These are phyloP conservation scores for Multifurca ochricompacta DNA, from an alignment of 768 basidiomycete species.

Conservation along the genomic window DNA sequence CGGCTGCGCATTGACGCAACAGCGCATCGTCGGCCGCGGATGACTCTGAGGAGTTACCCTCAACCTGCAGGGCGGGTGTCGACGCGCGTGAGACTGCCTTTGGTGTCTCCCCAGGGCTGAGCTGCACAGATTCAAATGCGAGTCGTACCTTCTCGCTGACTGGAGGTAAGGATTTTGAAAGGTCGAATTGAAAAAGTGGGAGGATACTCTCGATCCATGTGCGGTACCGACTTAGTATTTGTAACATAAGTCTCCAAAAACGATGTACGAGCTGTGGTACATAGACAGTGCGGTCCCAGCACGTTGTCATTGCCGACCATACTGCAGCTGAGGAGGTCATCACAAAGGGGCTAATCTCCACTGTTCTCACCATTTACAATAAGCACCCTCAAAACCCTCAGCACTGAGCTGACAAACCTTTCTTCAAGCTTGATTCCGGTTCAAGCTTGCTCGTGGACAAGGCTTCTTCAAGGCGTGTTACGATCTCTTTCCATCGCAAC, in stretches of 20 bases:
- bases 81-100: slow-evolving; percentile 36
- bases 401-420: slow-evolving; percentile 30
- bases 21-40: slow-evolving; percentile 54
- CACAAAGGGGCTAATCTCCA: slow-evolving; percentile 35
- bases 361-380: not conserved
- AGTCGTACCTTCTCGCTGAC: slow-evolving; percentile 28
- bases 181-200: slow-evolving; percentile 34
- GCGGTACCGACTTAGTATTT: slow-evolving; percentile 42
- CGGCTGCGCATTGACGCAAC: slow-evolving; percentile 56
- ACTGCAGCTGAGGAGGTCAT: slow-evolving; percentile 58
- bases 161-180: slow-evolving; percentile 27
- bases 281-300: slow-evolving; percentile 84
- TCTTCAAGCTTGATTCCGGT: slow-evolving; percentile 27
- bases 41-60: slow-evolving; percentile 46
- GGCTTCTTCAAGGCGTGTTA: slow-evolving; percentile 63
- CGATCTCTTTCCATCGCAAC: slow-evolving; percentile 92
- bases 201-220: slow-evolving; percentile 43
- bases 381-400: not conserved
- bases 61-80: slow-evolving; percentile 44
- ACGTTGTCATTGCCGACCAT: slow-evolving; percentile 65
- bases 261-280: slow-evolving; percentile 74
- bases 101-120: not conserved
- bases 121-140: slow-evolving; percentile 24
- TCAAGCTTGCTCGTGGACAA: slow-evolving; percentile 41
- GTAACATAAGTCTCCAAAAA: slow-evolving; percentile 89